Base-by-base conservation (phyloP, 2,329 filamentous ascomycete genomes). In the Aspergillus hortae region DNA sequence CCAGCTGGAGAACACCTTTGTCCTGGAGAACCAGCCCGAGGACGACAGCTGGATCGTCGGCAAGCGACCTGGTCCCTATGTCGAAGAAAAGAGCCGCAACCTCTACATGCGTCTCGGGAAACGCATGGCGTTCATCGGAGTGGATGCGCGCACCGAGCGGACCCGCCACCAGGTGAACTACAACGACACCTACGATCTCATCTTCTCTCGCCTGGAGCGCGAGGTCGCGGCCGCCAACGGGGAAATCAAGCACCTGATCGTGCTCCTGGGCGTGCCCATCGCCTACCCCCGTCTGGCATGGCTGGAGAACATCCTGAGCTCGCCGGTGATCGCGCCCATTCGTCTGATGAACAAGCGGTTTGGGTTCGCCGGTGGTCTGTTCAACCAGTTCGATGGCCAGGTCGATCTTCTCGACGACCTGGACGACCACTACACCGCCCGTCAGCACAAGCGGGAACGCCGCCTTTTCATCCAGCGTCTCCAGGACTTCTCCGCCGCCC, bases 101-200 rank as follows among this genome's bases (percentile, higher is more conserved):
- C 73, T 87, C 55, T 86, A 84, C 70, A 83, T 82, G 69, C 81
- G 84, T 49, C 75, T 87, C 4, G 84, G 84, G 38, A 81, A 80
- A 55, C 79, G 88, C 9, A 85, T 89, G 61, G 80, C 84, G 35
- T 83, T 84, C 64, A 65, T 80, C 46, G 82, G 85, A 67, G 74
- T 81, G 62, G 80, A 84, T 68, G 80, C 81, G 9, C 78, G 81
- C 12, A 83, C 81, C n/a, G 80, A 86, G 81, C 88, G 92, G 21
- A 96, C 92, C 7, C 84, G 92, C 35, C 90, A 95, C 65, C 91
- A 96, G 72, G 85, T 97, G 73, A 96, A 96, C 75, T 96, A 96
- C 63, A 69, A 77, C 52, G 73, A 87, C 70, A 74, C 91, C 69
- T 70, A 87, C 74, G 67, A 81, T 64, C 56, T 81, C 75, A 77